Conservation (phyloP, 2,329 filamentous ascomycete species). For the Penicillium freii region DNA sequence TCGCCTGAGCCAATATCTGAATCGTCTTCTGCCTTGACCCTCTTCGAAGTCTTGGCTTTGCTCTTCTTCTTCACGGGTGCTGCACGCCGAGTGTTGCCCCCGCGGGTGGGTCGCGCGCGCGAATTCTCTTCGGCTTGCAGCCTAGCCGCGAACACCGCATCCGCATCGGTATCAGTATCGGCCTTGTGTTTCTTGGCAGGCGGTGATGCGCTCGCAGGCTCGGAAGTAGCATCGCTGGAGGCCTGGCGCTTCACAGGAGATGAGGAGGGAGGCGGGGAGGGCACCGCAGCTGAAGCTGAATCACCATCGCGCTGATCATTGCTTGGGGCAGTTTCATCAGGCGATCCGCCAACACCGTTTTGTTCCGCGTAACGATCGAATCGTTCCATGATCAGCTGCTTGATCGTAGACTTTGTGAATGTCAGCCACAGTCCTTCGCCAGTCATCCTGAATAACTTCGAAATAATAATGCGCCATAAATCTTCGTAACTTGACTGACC, state of each 20-base stretch:
- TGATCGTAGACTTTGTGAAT: slow-evolving; percentile 61
- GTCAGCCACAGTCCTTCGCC: slow-evolving; percentile 1
- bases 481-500: slow-evolving; percentile 41
- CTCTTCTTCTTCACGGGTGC: slow-evolving; percentile 63
- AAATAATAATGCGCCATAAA: background rate
- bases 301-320: slow-evolving; percentile 37
- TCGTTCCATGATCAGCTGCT: slow-evolving; percentile 68
- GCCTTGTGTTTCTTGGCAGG: slow-evolving; percentile 61
- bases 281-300: slow-evolving; percentile 28
- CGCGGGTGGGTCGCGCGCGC: slow-evolving; percentile 71
- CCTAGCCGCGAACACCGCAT: slow-evolving; percentile 81
- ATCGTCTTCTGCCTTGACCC: slow-evolving; percentile 74
- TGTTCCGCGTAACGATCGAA: slow-evolving; percentile 65
- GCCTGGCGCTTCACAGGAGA: slow-evolving; percentile 44
- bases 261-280: slow-evolving; percentile 35
- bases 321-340: slow-evolving; percentile 29
- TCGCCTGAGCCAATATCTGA: slow-evolving; percentile 69
- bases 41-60: slow-evolving; percentile 58
- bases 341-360: slow-evolving; percentile 38
- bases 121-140: slow-evolving; percentile 91
- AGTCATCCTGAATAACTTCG: background rate
- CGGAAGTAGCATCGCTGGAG: slow-evolving; percentile 43
- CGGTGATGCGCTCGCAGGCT: slow-evolving; percentile 36
- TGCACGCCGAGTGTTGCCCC: slow-evolving; percentile 62
- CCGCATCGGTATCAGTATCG: slow-evolving; percentile 69